phyloP scores from a whole-genome alignment of 2,329 filamentous ascomycete genomes.

The Exophiala aquamarina region DNA sequence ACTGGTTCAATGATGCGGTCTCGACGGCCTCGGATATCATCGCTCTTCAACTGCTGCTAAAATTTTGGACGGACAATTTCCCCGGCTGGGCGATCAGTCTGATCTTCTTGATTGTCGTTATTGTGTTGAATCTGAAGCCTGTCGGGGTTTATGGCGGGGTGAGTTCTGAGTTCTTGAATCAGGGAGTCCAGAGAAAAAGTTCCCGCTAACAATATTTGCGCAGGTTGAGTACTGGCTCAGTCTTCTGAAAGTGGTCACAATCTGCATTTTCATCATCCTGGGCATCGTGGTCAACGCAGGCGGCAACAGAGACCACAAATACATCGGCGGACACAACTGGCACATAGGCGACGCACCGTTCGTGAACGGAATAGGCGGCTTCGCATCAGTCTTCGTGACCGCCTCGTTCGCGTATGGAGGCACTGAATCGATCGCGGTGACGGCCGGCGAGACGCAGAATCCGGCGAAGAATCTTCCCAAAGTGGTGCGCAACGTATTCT shows the following conservation, averaged over 20 bases:
- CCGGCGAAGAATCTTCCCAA: slow-evolving; percentile 55
- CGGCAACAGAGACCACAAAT: slow-evolving; percentile 59
- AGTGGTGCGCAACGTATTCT: slow-evolving; percentile 56
- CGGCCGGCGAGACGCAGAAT: slow-evolving; percentile 56
- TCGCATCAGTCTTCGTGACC: slow-evolving; percentile 53
- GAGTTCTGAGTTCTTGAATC: too few species aligned
- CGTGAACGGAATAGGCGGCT: slow-evolving; percentile 64
- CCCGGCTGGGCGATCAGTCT: slow-evolving; percentile 22
- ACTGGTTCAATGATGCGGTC: slow-evolving; percentile 69
- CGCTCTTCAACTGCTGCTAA: slow-evolving; percentile 56
- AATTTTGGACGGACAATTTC: slow-evolving; percentile 59
- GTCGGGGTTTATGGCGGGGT: neutral
- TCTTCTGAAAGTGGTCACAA: slow-evolving; percentile 38
- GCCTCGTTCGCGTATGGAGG: slow-evolving; percentile 40
- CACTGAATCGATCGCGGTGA: slow-evolving; percentile 54
- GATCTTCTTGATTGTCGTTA: slow-evolving; percentile 1
- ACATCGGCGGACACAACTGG: slow-evolving; percentile 76
- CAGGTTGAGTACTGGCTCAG: slow-evolving; percentile 47
- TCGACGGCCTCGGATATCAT: slow-evolving; percentile 62
- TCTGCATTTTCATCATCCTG: slow-evolving; percentile 35
- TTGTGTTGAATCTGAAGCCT: slow-evolving; percentile 9
- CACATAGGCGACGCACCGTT: slow-evolving; percentile 61
- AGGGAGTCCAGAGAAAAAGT: neutral
- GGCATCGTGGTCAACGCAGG: slow-evolving; percentile 47
- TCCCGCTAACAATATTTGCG: slow-evolving; percentile 29